These are phyloP conservation scores for Eimeria mitis DNA, from an alignment of 169 alveolate genomes.

Conservation along the genomic window DNA sequence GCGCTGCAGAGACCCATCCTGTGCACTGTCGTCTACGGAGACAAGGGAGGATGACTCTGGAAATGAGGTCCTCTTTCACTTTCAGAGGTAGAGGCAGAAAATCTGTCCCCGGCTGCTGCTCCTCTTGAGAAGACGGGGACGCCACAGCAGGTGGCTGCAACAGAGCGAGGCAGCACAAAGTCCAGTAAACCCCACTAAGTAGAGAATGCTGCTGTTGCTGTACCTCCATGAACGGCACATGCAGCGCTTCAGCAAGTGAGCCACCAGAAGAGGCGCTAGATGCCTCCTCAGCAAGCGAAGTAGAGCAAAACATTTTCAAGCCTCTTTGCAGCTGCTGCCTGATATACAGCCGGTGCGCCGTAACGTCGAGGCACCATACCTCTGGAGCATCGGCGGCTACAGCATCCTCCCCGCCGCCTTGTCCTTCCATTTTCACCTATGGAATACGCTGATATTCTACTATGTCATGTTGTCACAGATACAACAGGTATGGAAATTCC, in stretches of 20 bases:
- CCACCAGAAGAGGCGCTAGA: not conserved
- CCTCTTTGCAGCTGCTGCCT: conserved; percentile 43
- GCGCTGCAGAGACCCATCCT: conserved; percentile 34
- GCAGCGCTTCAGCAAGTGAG: not conserved
- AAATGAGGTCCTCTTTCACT: conserved; percentile 4
- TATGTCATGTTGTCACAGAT: too few relatives aligned
- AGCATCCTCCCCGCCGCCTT: not conserved
- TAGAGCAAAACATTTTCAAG: not conserved
- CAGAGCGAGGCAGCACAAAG: conserved; percentile 34
- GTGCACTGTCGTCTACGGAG: conserved; percentile 38
- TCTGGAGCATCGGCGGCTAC: not conserved
- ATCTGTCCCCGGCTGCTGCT: not conserved
- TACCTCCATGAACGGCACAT: conserved; percentile 36
- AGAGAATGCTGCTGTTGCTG: conserved; percentile 52
- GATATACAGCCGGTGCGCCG: conserved; percentile 40
- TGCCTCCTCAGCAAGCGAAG: not conserved
- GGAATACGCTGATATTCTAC: not conserved
- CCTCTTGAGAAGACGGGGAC: not conserved
- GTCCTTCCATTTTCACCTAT: not conserved
- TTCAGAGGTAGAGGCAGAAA: not conserved
- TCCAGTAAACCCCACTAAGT: conserved; percentile 46
- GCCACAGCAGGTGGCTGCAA: conserved; percentile 1
- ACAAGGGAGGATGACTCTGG: conserved; percentile 3
- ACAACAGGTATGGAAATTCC: not conserved
- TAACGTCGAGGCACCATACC: conserved; percentile 11